Conservation (phyloP, 139 green algal species). For the Medakamo hakoo region DNA sequence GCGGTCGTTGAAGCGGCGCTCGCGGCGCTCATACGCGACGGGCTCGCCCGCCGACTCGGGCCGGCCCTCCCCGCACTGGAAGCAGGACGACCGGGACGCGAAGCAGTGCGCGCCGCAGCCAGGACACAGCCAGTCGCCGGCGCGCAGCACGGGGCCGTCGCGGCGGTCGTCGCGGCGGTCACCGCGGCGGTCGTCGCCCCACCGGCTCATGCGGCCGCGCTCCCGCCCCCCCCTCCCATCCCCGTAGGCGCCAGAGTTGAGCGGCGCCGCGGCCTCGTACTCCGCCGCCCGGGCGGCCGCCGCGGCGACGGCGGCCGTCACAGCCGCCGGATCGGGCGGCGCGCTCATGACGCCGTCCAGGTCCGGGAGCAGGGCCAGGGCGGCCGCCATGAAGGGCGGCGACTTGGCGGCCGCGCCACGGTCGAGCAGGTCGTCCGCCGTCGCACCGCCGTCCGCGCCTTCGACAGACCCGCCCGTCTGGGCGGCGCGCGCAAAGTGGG, state of each 20-base stretch:
- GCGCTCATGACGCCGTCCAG: not conserved
- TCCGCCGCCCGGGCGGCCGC: too few relatives aligned
- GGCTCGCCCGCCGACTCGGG: too few relatives aligned
- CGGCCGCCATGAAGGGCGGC: not conserved
- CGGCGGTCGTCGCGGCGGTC: not conserved
- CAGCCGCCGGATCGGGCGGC: not conserved
- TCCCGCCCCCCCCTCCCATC: too few relatives aligned
- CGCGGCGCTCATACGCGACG: not conserved
- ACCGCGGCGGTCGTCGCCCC: not conserved
- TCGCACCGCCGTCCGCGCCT: not conserved
- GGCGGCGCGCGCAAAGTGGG: not conserved
- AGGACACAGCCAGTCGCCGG: not conserved
- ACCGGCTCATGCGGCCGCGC: too few relatives aligned
- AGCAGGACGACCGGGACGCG: too few relatives aligned
- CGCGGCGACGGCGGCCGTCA: too few relatives aligned
- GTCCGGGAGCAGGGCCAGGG: not conserved
- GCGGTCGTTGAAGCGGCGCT: not conserved
- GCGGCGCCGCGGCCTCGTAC: not conserved
- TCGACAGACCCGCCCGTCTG: not conserved
- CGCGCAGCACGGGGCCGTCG: not conserved
- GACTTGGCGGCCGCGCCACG: not conserved
- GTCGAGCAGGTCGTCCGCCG: not conserved
- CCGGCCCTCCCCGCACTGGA: too few relatives aligned
- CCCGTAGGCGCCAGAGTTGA: too few relatives aligned
- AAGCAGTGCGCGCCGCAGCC: too few relatives aligned